Base-by-base conservation (phyloP, 169 alveolate genomes). In the Besnoitia besnoiti region DNA sequence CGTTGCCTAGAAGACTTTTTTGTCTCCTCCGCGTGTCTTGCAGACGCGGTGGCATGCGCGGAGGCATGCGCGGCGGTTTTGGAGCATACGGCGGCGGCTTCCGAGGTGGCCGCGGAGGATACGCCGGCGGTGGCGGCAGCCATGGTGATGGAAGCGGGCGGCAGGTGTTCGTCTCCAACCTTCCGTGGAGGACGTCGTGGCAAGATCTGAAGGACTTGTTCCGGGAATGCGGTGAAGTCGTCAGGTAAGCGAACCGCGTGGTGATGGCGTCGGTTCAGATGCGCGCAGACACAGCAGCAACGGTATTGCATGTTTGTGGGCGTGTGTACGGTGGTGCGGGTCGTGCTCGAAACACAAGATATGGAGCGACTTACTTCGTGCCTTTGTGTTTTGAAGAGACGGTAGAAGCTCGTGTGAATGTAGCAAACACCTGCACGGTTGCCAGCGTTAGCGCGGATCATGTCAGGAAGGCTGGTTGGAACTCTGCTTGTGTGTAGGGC, bases 141-240 rank as follows among this genome's bases (percentile, higher is more conserved):
- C 47, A 44, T n/a, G 85, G 80, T 35, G 91, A 55, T n/a, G 92
- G 91, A 8, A 62, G 79, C n/a, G 90, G 90, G 8, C 92, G 92
- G 10, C 94, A 92, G 85, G 77, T 92, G 30, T 93, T 89, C 79
- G 94, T 93, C 21, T 90, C 94, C 49, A 93, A 93, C 47, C 39
- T 93, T 85, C 93, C 95, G 19, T 93, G 95, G 95, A 82, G 90
- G 91, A 93, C 95, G 0, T 90, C 95, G 21, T 93, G 95, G 95
- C 95, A 93, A 19, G 95, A 93, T 12, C 92, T 93, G 33, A 93
- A 93, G 85, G 95, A 93, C 75, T 89, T 93, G 24, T 93, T 93
- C 92, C 82, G 94, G 33, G 94, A 93, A 44, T 93, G 94, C 90
- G 95, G 95, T 0, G 95, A 90, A 8, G 92, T 93, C 75, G 90